Base-by-base conservation (phyloP, 257 asterid species). In the Phtheirospermum japonicum region DNA sequence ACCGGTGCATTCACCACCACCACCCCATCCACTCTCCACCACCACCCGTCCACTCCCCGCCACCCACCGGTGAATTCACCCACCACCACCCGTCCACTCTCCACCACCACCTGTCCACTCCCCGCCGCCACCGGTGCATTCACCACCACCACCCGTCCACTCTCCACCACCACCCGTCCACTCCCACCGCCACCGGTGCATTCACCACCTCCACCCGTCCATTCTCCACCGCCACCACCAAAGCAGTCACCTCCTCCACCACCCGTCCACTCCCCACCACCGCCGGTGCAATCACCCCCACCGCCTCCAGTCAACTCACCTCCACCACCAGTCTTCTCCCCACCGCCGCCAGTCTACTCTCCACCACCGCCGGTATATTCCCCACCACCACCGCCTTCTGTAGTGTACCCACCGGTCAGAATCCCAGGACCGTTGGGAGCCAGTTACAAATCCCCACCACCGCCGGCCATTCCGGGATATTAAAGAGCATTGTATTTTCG, bases 391-490 rank as follows among this genome's bases (percentile, higher is more conserved):
- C 57, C 66, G 9, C 36, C 72, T 9, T 11, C 63, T 39, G 14
- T 52, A 6, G 11, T 46, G 11, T 75, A 62, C 32, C 6, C 71
- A 28, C 80, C 77, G 12, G 34, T 72, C 34, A 46, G 26, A 9
- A 17, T 76, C 54, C 77, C 77, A 12, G 48, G n/a, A 6, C 30
- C 32, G 45, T 64, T 76, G 72, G 81, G 81, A 16, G 77, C 72
- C 40, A 16, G 37, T 9, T 76, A 76, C 52, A 61, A 54, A 18
- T 76, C 95, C 12, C 97, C 97, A 4, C 97, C 97, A 10, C 95
- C 95, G 31, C 96, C 96, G 53, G 58, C 75, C 46, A 74, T 78
- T 76, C 73, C 31, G 1, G 95, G 95, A 51, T 83, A 87, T 60
- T 82, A 76, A 81, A 72, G 64, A 68, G 70, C 45, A 65, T 45